Conservation (phyloP, 1,284 basidiomycete genomes). For the Fomitopsis pinicola region DNA sequence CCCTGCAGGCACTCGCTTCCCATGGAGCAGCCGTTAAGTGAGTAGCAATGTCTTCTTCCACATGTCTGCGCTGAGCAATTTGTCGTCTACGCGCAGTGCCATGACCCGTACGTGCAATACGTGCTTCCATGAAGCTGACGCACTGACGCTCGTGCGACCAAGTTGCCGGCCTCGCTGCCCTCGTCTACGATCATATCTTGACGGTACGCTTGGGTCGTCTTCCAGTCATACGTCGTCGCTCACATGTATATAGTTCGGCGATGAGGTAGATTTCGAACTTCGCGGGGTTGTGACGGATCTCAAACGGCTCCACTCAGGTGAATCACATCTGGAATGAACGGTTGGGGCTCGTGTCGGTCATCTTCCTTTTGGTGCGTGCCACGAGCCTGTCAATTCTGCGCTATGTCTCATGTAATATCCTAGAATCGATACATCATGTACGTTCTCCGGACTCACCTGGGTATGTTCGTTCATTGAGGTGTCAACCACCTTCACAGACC, state of each 20-base stretch:
- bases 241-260: conserved; percentile 17
- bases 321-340: conserved; percentile 23
- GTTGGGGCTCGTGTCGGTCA: conserved; percentile 24
- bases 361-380: conserved; percentile 25
- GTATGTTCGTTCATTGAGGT: not conserved
- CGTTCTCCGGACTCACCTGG: conserved; percentile 3
- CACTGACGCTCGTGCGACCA: not conserved
- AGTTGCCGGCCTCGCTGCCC: conserved; percentile 26
- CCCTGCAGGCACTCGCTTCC: conserved; percentile 19
- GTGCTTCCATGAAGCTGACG: not conserved
- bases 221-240: not conserved
- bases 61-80: not conserved
- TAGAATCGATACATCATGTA: conserved; percentile 30
- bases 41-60: conserved; percentile 10
- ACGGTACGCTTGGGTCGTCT: conserved; percentile 17
- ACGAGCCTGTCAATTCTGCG: not conserved
- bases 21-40: conserved; percentile 26
- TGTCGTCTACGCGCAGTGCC: conserved; percentile 15
- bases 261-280: conserved; percentile 17
- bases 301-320: conserved; percentile 13
- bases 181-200: conserved; percentile 27
- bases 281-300: not conserved
- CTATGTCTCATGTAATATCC: not conserved
- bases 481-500: conserved; percentile 13
- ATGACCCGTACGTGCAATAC: conserved; percentile 22